Percentiles rank a stretch among this genome's conserved stretches.
phyloP scores from a whole-genome alignment of 2,329 filamentous ascomycete species.

The Botrytis fragariae region DNA sequence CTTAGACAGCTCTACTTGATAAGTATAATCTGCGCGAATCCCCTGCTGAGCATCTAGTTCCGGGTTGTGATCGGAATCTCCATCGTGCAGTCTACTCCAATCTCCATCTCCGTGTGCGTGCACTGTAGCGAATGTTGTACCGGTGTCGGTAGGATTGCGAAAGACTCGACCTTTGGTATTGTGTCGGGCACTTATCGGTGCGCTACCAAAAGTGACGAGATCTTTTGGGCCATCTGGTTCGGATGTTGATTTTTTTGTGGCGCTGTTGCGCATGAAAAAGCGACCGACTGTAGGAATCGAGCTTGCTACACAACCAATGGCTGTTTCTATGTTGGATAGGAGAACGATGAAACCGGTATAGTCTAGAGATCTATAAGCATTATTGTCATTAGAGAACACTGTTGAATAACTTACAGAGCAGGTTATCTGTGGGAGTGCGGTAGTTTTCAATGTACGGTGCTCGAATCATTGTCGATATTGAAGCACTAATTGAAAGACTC shows the following conservation, averaged over 20 bases:
- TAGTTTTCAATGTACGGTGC: conserved; percentile 8
- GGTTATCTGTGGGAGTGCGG: conserved; percentile 20
- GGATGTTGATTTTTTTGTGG: neutral
- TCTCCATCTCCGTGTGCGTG: conserved; percentile 18
- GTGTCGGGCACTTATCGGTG: neutral
- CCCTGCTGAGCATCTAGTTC: neutral
- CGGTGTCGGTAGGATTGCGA: conserved; percentile 19
- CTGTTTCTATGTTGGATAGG: conserved; percentile 20
- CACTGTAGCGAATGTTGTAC: conserved; percentile 14
- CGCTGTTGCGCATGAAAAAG: neutral
- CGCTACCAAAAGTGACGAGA: conserved; percentile 6
- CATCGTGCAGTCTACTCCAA: conserved; percentile 20
- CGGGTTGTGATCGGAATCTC: neutral
- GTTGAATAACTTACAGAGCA: conserved; percentile 30
- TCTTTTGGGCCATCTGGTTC: neutral
- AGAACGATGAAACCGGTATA: conserved; percentile 17
- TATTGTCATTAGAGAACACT: neutral
- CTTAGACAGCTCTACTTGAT: conserved; percentile 18
- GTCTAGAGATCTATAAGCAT: neutral
- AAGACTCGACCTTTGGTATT: conserved; percentile 8
- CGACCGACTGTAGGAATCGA: conserved; percentile 17
- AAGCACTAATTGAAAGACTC: neutral
- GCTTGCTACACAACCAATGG: conserved; percentile 15
- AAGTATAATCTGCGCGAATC: conserved; percentile 18
- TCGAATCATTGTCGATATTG: conserved; percentile 16